phyloP scores from a whole-genome alignment of 768 basidiomycete genomes.

The Phylloporus rhodoxanthus region DNA sequence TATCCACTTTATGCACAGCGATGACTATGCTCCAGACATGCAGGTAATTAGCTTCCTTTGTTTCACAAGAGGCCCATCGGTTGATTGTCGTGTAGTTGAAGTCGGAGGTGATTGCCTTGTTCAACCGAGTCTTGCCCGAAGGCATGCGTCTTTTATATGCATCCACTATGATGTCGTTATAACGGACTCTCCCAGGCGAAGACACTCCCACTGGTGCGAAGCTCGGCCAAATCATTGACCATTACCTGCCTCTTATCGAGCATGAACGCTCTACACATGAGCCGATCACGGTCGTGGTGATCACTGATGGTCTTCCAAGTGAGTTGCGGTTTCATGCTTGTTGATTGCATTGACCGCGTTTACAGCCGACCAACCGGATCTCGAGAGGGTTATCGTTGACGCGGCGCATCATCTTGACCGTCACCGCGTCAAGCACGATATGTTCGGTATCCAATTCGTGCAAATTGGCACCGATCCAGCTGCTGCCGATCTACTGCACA shows the following conservation, averaged over 20 bases:
- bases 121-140: conserved; percentile 22
- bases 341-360: not conserved
- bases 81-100: conserved; percentile 14
- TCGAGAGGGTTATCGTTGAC: conserved; percentile 30
- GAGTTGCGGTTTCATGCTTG: conserved; percentile 11
- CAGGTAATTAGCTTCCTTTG: conserved; percentile 8
- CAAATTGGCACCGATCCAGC: conserved; percentile 38
- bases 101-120: conserved; percentile 19
- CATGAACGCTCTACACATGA: conserved; percentile 26
- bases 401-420: conserved; percentile 37
- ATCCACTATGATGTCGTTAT: not conserved
- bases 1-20: conserved; percentile 38
- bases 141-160: conserved; percentile 9
- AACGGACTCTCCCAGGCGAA: conserved; percentile 13
- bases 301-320: conserved; percentile 39
- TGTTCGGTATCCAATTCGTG: conserved; percentile 43
- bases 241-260: conserved; percentile 33
- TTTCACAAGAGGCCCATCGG: not conserved
- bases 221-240: conserved; percentile 32
- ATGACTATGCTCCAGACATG: conserved; percentile 27
- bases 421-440: conserved; percentile 29
- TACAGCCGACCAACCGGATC: conserved; percentile 26
- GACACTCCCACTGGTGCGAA: conserved; percentile 37
- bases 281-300: conserved; percentile 33
- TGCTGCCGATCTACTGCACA: conserved; percentile 36